Percentiles rank a stretch among this genome's conserved stretches.
These are phyloP conservation scores for Pichia paraexigua DNA, from an alignment of 805 yeast species.

Conservation along the genomic window DNA sequence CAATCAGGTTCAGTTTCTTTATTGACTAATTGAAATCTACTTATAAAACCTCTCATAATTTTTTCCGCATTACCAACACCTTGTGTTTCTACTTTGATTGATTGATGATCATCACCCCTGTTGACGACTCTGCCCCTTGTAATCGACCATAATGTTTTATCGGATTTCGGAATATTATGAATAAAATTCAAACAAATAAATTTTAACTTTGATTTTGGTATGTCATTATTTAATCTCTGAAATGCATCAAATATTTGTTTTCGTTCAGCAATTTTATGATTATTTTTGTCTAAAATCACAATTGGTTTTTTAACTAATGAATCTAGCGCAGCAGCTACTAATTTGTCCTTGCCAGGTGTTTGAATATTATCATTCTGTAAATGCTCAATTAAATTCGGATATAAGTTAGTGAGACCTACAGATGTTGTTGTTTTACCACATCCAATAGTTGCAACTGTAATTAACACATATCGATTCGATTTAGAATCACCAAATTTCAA, in stretches of 20 bases:
- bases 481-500: conserved; percentile 27
- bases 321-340: conserved; percentile 41
- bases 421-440: conserved; percentile 91
- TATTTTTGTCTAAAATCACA: conserved; percentile 77
- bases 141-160: conserved; percentile 35
- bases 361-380: conserved; percentile 75
- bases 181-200: conserved; percentile 62
- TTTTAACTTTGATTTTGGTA: conserved; percentile 40
- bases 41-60: conserved; percentile 69
- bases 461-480: conserved; percentile 49
- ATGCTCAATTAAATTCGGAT: conserved; percentile 54
- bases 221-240: conserved; percentile 33
- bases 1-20: conserved; percentile 47
- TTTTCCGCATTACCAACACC: conserved; percentile 43
- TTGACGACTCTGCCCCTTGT: conserved; percentile 52
- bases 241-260: conserved; percentile 52
- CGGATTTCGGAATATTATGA: conserved; percentile 19
- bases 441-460: conserved; percentile 87
- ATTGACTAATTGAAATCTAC: conserved; percentile 57
- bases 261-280: conserved; percentile 67
- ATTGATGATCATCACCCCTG: conserved; percentile 87
- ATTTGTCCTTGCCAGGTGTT: conserved; percentile 37
- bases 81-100: conserved; percentile 48
- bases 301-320: conserved; percentile 35
- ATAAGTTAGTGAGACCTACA: conserved; percentile 46